Percentiles rank a stretch among this genome's conserved stretches.
Conservation (phyloP, 2,329 filamentous ascomycete genomes). For the Diaporthe caulivora region DNA sequence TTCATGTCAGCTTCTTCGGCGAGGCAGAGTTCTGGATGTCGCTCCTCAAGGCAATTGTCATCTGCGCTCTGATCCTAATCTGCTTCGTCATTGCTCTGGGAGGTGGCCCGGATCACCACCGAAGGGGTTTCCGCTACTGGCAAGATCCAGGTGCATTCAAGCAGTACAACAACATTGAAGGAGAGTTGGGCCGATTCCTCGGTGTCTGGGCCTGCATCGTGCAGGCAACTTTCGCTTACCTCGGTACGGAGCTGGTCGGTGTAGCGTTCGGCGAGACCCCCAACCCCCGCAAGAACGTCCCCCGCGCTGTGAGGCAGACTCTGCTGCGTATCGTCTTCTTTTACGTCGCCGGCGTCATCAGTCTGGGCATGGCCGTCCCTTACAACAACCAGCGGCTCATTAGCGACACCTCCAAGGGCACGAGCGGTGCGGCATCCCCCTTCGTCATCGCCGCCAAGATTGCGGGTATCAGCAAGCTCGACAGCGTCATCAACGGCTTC, state of each 20-base stretch:
- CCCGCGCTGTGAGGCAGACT: slow-evolving; percentile 74
- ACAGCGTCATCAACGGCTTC: slow-evolving; percentile 71
- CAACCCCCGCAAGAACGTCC: slow-evolving; percentile 52
- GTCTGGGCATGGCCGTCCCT: slow-evolving; percentile 76
- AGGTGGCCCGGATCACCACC: slow-evolving; percentile 52
- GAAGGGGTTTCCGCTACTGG: slow-evolving; percentile 60
- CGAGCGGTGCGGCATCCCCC: slow-evolving; percentile 45
- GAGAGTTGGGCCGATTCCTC: slow-evolving; percentile 57
- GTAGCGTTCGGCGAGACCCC: slow-evolving; percentile 61
- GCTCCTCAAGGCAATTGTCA: slow-evolving; percentile 32
- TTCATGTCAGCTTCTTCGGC: slow-evolving; percentile 11
- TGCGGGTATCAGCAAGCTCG: slow-evolving; percentile 63
- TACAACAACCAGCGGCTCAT: slow-evolving; percentile 62
- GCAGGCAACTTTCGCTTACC: slow-evolving; percentile 62
- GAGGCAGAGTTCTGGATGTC: slow-evolving; percentile 30
- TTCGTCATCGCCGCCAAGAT: slow-evolving; percentile 49
- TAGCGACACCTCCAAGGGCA: slow-evolving; percentile 62
- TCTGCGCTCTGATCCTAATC: slow-evolving; percentile 52
- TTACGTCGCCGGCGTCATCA: slow-evolving; percentile 74
- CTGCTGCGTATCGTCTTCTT: slow-evolving; percentile 79
- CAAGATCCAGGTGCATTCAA: slow-evolving; percentile 57
- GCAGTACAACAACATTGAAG: slow-evolving; percentile 49
- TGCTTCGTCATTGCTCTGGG: slow-evolving; percentile 55
- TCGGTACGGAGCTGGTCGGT: slow-evolving; percentile 62
- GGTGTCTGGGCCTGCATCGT: slow-evolving; percentile 62